These are phyloP conservation scores for Globisporangium echinulatum DNA, from an alignment of 352 stramenopile species.

Conservation along the genomic window DNA sequence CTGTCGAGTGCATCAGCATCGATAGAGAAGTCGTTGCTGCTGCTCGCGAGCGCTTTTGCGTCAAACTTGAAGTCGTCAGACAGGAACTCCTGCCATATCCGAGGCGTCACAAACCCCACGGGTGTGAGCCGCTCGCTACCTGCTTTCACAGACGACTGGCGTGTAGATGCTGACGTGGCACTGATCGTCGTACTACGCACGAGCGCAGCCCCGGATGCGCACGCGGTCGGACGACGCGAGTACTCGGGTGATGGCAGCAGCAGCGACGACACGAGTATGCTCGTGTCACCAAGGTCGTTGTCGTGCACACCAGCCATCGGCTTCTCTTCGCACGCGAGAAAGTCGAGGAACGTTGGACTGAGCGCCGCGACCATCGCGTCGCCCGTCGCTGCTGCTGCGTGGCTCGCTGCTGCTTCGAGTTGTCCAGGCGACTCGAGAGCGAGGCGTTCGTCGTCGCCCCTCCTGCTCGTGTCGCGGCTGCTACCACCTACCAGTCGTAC, in stretches of 20 bases:
- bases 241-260: conserved; percentile 8
- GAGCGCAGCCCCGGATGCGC: too few species aligned
- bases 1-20: not conserved
- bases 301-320: conserved; percentile 14
- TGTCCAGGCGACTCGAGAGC: conserved; percentile 2
- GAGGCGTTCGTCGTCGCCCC: not conserved
- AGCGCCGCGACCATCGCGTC: conserved; percentile 37
- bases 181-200: too few species aligned
- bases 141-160: not conserved
- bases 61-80: conserved; percentile 68
- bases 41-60: conserved; percentile 11
- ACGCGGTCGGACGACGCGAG: not conserved
- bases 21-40: not conserved
- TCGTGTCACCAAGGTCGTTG: not conserved
- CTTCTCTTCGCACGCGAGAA: conserved; percentile 64
- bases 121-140: not conserved
- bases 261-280: not conserved
- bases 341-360: conserved; percentile 74
- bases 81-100: conserved; percentile 72
- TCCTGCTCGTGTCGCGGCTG: conserved; percentile 2
- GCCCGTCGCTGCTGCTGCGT: conserved; percentile 17
- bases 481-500: not conserved
- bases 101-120: conserved; percentile 21
- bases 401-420: not conserved
- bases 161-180: not conserved